Percentiles rank a stretch among this genome's conserved stretches.
Conservation (phyloP, 2,329 filamentous ascomycete genomes). For the Penicillium vulpinum region DNA sequence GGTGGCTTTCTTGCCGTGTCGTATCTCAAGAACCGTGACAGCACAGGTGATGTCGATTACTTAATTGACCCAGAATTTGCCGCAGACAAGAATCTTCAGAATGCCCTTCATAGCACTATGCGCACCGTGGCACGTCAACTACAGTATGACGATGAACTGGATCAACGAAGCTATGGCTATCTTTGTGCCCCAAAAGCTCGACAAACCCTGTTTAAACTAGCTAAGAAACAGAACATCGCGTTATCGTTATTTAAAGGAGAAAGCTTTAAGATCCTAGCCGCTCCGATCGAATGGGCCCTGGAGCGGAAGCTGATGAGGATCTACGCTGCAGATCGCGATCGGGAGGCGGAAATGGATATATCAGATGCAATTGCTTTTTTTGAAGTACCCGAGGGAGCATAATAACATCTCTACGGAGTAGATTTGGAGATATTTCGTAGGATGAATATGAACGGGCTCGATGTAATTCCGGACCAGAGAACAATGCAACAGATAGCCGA, state of each 20-base stretch:
- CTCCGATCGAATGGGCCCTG: constrained; percentile 38
- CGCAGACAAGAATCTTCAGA: constrained; percentile 33
- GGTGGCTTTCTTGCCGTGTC: constrained; percentile 35
- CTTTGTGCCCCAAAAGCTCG: constrained; percentile 29
- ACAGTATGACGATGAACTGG: constrained; percentile 29
- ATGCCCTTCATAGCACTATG: constrained; percentile 28
- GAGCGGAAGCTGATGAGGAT: constrained; percentile 38
- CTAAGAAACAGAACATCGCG: constrained; percentile 34
- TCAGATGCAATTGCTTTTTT: constrained; percentile 31
- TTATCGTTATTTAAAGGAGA: constrained; percentile 33
- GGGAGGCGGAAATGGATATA: constrained; percentile 31
- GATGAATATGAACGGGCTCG: constrained; percentile 31
- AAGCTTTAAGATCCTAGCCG: constrained; percentile 32
- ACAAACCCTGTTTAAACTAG: constrained; percentile 29
- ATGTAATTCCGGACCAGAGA: constrained; percentile 27
- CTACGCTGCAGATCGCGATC: constrained; percentile 20
- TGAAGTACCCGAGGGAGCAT: constrained; percentile 26
- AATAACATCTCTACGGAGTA: constrained; percentile 26
- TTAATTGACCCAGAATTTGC: constrained; percentile 36
- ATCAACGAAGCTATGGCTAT: constrained; percentile 35
- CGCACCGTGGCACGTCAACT: constrained; percentile 23
- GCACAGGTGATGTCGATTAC: constrained; percentile 35
- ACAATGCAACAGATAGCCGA: constrained; percentile 33
- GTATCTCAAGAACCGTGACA: constrained; percentile 33
- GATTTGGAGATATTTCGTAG: constrained; percentile 28